Percentiles rank a stretch among this genome's conserved stretches.
These are phyloP conservation scores for Suillus cothurnatus DNA, from an alignment of 768 basidiomycete genomes.

Conservation along the genomic window DNA sequence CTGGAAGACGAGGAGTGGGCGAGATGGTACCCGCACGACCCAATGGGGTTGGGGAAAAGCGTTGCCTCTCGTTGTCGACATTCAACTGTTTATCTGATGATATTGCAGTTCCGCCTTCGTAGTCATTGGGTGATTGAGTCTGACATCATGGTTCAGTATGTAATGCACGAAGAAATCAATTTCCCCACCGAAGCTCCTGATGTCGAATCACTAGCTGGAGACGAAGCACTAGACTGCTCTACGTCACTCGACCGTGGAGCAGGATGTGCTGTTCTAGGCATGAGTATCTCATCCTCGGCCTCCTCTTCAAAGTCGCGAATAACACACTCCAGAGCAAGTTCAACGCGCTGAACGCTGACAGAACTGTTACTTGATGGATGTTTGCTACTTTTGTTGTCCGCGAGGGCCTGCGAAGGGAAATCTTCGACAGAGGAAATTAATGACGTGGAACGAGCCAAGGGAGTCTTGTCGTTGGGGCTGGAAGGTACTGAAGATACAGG, in stretches of 20 bases:
- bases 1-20: conserved; percentile 62
- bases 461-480: conserved; percentile 45
- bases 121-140: conserved; percentile 42
- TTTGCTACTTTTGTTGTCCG: conserved; percentile 14
- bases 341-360: conserved; percentile 55
- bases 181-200: conserved; percentile 28
- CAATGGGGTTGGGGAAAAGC: conserved; percentile 62
- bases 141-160: conserved; percentile 20
- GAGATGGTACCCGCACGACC: conserved; percentile 52
- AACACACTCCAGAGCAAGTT: conserved; percentile 72
- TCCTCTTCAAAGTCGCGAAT: conserved; percentile 80
- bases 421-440: conserved; percentile 40
- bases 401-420: conserved; percentile 18
- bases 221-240: conserved; percentile 24
- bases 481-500: conserved; percentile 41
- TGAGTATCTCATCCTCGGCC: conserved; percentile 72
- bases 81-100: conserved; percentile 60
- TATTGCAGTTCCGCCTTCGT: conserved; percentile 70
- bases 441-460: conserved; percentile 45
- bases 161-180: conserved; percentile 11
- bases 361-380: conserved; percentile 48
- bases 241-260: conserved; percentile 40
- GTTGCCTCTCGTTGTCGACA: conserved; percentile 50
- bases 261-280: conserved; percentile 61
- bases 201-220: conserved; percentile 21